Percentiles rank a stretch among this genome's conserved stretches.
phyloP scores from a whole-genome alignment of 169 alveolate species.

The Cryptosporidium canis region DNA sequence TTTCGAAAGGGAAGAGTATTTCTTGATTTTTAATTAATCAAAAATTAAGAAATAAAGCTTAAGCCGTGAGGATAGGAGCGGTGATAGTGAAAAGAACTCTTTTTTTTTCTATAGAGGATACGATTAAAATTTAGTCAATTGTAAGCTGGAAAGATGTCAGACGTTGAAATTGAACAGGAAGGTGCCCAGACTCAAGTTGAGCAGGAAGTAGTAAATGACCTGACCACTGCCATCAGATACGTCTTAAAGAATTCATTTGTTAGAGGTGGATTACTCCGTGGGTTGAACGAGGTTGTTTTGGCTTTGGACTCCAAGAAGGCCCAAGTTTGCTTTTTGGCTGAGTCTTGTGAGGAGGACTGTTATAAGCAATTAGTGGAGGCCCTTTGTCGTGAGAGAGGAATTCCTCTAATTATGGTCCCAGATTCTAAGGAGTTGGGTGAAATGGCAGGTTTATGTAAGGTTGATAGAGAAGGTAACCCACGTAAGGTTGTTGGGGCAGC shows the following conservation, averaged over 20 bases:
- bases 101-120: neutral
- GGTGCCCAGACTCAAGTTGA: constrained; percentile 68
- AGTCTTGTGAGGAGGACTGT: constrained; percentile 93
- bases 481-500: constrained; percentile 96
- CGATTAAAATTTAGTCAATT: neutral
- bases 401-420: constrained; percentile 91
- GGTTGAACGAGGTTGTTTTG: constrained; percentile 94
- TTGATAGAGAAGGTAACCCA: constrained; percentile 92
- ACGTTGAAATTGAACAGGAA: constrained; percentile 68
- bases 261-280: constrained; percentile 93
- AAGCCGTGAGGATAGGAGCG: constrained; percentile 75
- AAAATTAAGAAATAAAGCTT: neutral
- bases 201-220: constrained; percentile 78
- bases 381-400: constrained; percentile 89
- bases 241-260: constrained; percentile 88
- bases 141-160: constrained; percentile 22
- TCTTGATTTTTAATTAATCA: neutral
- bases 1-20: neutral
- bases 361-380: constrained; percentile 93
- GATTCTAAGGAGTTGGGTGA: constrained; percentile 94
- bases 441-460: constrained; percentile 96
- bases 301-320: constrained; percentile 93
- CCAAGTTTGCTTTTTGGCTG: constrained; percentile 93
- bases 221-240: constrained; percentile 78
- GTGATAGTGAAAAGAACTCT: constrained; percentile 1